Conservation (phyloP, 495 filamentous ascomycete species). For the Terfezia boudieri region DNA sequence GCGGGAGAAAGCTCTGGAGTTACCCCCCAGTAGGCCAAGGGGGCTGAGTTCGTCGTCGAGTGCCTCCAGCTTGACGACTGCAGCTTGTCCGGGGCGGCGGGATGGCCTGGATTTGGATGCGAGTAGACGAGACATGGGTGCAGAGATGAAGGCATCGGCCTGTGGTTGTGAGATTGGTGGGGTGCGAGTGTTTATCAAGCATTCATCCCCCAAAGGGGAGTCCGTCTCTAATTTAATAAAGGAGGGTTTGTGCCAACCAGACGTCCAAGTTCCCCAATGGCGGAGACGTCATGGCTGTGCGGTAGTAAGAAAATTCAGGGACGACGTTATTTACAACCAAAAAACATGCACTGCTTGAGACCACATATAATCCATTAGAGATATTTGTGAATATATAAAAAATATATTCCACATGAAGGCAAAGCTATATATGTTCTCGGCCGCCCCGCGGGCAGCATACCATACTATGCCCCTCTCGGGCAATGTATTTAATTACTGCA, state of each 20-base stretch:
- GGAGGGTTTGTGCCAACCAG: no score
- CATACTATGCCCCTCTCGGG: no score
- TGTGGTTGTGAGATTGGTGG: slow-evolving; percentile 4
- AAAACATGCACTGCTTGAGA: no score
- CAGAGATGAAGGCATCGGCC: not conserved
- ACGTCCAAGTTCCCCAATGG: slow-evolving; percentile 11
- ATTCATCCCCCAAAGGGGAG: slow-evolving; percentile 19
- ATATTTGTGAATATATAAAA: no score
- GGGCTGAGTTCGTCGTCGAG: slow-evolving; percentile 80
- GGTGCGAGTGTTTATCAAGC: slow-evolving; percentile 12
- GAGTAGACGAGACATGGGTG: not conserved
- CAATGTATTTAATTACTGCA: no score
- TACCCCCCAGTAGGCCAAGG: slow-evolving; percentile 61
- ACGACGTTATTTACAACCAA: no score
- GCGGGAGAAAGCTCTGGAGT: slow-evolving; percentile 19
- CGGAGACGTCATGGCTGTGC: slow-evolving; percentile 12
- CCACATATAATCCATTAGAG: no score
- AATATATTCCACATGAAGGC: no score
- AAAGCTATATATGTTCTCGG: no score
- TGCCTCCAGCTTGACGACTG: slow-evolving; percentile 42
- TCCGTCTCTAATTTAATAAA: no score
- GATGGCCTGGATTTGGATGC: slow-evolving; percentile 7
- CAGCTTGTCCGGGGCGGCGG: slow-evolving; percentile 16
- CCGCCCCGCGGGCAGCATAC: no score
- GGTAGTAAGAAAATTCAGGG: no score